These are phyloP conservation scores for Corymbia calophylla DNA, from an alignment of 441 rosid species.

Conservation along the genomic window DNA sequence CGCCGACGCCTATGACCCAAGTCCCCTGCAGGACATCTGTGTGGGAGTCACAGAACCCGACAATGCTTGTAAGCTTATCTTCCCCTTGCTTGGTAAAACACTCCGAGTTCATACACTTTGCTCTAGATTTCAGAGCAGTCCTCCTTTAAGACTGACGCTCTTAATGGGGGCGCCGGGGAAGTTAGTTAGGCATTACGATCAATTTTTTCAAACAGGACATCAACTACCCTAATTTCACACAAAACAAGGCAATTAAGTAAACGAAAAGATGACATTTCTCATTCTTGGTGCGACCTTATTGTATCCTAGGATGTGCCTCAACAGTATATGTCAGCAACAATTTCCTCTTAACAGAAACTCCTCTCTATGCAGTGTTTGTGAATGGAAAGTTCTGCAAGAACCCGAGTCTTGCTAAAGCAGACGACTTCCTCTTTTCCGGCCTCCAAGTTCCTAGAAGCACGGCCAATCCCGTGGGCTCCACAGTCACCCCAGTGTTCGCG, in stretches of 20 bases:
- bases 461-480: neutral
- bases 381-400: slow-evolving; percentile 5
- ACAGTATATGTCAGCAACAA: neutral
- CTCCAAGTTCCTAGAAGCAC: neutral
- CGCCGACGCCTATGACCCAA: neutral
- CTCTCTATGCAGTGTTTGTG: neutral
- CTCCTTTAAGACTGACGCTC: neutral
- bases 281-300: neutral
- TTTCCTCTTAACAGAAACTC: neutral
- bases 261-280: neutral
- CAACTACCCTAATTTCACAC: neutral
- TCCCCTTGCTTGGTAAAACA: neutral
- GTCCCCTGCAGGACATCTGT: slow-evolving; percentile 6
- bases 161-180: neutral
- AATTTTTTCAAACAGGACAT: neutral
- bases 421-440: neutral
- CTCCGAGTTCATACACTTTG: neutral
- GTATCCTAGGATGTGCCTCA: neutral
- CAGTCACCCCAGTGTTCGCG: neutral
- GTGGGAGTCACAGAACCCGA: neutral
- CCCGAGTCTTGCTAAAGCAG: neutral
- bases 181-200: neutral
- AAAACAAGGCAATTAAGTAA: neutral
- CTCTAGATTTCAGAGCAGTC: neutral
- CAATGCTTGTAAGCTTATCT: neutral